phyloP scores from a whole-genome alignment of 2,329 filamentous ascomycete species.

The Calonectria pteridis region DNA sequence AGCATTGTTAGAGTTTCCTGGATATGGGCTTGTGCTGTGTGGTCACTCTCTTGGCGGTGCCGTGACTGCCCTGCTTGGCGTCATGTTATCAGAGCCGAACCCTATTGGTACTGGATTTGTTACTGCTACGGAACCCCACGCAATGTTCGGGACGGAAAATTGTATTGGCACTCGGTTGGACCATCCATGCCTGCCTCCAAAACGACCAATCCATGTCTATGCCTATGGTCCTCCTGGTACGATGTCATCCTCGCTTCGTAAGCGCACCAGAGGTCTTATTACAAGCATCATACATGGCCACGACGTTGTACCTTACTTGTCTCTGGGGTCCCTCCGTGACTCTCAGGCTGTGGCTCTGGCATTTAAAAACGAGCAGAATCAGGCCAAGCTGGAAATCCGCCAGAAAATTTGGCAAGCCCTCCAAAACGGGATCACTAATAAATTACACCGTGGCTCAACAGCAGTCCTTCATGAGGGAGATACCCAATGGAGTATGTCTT shows the following conservation, averaged over 20 bases:
- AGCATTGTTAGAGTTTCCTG: conserved; percentile 74
- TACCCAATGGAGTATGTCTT: conserved; percentile 77
- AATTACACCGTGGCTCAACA: conserved; percentile 66
- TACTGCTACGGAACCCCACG: conserved; percentile 65
- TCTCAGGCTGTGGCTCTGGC: conserved; percentile 78
- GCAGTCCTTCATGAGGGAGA: conserved; percentile 61
- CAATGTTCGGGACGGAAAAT: conserved; percentile 52
- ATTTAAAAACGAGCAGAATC: conserved; percentile 78
- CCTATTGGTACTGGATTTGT: conserved; percentile 69
- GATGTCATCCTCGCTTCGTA: conserved; percentile 77
- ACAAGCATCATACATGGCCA: conserved; percentile 80
- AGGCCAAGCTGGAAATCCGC: conserved; percentile 75
- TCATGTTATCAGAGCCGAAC: conserved; percentile 76
- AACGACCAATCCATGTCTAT: conserved; percentile 82
- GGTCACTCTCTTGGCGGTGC: conserved; percentile 78
- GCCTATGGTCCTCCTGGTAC: conserved; percentile 82
- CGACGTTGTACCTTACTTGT: conserved; percentile 80
- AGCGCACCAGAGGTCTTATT: conserved; percentile 78
- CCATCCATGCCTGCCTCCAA: conserved; percentile 69
- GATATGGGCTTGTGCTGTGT: conserved; percentile 78
- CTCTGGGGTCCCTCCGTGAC: conserved; percentile 80
- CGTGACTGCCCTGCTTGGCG: conserved; percentile 77
- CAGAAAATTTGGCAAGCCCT: conserved; percentile 75
- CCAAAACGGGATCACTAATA: conserved; percentile 70
- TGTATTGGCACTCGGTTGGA: conserved; percentile 41